These are phyloP conservation scores for Nakazawaea wickerhamii DNA, from an alignment of 805 yeast genomes.

Conservation along the genomic window DNA sequence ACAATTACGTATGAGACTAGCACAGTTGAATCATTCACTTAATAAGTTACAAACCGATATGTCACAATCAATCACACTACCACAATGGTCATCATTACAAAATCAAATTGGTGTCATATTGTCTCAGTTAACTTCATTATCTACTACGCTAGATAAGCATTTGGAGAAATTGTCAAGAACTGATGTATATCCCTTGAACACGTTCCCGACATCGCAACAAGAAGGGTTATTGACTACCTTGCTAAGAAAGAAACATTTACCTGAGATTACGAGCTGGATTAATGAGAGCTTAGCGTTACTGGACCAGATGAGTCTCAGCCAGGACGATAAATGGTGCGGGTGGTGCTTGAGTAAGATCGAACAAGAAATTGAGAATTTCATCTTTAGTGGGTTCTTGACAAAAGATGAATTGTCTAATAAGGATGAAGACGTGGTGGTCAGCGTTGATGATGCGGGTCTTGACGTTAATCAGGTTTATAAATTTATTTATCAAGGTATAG, in stretches of 20 bases:
- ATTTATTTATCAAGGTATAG: conserved; percentile 41
- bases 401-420: conserved; percentile 35
- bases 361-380: conserved; percentile 47
- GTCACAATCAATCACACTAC: conserved; percentile 32
- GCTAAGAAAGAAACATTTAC: conserved; percentile 79
- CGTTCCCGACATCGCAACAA: conserved; percentile 80
- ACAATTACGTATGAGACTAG: conserved; percentile 53
- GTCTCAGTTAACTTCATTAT: conserved; percentile 78
- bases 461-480: conserved; percentile 34
- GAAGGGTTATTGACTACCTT: conserved; percentile 80
- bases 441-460: conserved; percentile 18
- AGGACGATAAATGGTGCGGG: conserved; percentile 41
- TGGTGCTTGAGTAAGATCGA: conserved; percentile 48
- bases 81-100: conserved; percentile 64
- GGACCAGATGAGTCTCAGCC: conserved; percentile 16
- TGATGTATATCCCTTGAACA: conserved; percentile 77
- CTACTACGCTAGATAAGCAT: conserved; percentile 59
- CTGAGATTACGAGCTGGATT: conserved; percentile 90
- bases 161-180: conserved; percentile 55
- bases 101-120: conserved; percentile 78
- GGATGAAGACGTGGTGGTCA: conserved; percentile 6
- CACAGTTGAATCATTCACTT: conserved; percentile 59
- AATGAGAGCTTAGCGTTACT: conserved; percentile 21
- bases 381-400: conserved; percentile 57
- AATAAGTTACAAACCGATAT: conserved; percentile 51